Conservation (phyloP, 345 rosid species). For the Fremontodendron californicum region DNA sequence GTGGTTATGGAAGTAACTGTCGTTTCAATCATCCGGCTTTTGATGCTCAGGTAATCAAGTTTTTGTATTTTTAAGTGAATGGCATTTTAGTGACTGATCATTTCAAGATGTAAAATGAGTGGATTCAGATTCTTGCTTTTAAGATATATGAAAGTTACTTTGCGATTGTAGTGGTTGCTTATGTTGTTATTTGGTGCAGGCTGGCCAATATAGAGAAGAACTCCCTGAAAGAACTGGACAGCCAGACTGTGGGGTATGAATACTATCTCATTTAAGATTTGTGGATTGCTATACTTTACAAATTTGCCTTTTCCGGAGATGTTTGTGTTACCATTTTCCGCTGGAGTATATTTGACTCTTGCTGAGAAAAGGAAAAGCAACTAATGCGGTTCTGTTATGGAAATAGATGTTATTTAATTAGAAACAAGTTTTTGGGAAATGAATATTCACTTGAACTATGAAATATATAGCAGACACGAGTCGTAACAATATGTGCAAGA, state of each 20-base stretch:
- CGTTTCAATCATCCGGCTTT: constrained; percentile 66
- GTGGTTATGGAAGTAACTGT: constrained; percentile 69
- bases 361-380: background rate
- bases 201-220: constrained; percentile 37
- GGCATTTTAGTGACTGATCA: background rate
- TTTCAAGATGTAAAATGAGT: background rate
- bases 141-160: background rate
- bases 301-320: background rate
- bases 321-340: background rate
- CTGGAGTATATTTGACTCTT: background rate
- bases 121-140: background rate
- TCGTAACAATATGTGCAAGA: background rate
- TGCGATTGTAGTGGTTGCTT: background rate
- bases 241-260: constrained; percentile 35
- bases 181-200: constrained; percentile 27
- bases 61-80: background rate
- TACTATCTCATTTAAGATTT: background rate
- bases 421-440: background rate
- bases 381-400: background rate
- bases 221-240: constrained; percentile 50
- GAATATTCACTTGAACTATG: no score
- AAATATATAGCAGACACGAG: no score
- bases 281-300: background rate
- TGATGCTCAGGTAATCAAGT: background rate
- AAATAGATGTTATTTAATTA: background rate